Evolutionary conservation across 129 eudicot genomes (phyloP).

Genomic region (Ambrosia artemisiifolia): DNA sequence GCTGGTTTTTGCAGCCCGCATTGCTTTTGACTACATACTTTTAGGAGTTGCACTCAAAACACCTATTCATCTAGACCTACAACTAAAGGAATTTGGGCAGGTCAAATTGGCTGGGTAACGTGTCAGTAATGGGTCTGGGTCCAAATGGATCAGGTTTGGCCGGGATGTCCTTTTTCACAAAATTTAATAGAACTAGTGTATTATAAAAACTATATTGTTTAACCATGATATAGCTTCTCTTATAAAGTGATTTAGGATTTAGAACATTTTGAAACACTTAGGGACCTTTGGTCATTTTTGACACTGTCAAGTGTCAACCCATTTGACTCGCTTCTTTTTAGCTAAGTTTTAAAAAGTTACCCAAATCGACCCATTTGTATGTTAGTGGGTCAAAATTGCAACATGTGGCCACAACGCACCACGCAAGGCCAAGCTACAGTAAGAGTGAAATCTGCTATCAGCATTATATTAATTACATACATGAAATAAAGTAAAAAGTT

Average conservation of each 20-base stretch:
- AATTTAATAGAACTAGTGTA: no score
- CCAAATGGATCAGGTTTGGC: no score
- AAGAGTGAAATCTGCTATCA: neutral
- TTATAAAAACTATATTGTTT: no score
- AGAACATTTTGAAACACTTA: neutral
- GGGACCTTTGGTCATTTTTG: neutral
- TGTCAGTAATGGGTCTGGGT: no score
- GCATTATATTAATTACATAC: neutral
- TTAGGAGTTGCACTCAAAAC: no score
- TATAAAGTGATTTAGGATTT: neutral
- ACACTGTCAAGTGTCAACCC: neutral
- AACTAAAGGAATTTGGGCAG: no score
- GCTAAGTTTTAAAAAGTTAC: neutral
- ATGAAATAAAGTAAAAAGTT: neutral
- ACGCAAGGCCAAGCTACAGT: neutral
- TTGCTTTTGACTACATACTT: no score
- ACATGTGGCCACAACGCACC: neutral
- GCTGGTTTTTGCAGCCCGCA: no score
- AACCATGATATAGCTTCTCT: no score
- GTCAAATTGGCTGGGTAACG: no score
- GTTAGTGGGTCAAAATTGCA: neutral
- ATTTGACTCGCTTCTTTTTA: neutral
- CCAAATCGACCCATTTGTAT: neutral
- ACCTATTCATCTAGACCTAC: no score
- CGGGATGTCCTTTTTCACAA: no score